phyloP scores from a whole-genome alignment of 371 early-diverging fungal species.

The Umbelopsis sp. region DNA sequence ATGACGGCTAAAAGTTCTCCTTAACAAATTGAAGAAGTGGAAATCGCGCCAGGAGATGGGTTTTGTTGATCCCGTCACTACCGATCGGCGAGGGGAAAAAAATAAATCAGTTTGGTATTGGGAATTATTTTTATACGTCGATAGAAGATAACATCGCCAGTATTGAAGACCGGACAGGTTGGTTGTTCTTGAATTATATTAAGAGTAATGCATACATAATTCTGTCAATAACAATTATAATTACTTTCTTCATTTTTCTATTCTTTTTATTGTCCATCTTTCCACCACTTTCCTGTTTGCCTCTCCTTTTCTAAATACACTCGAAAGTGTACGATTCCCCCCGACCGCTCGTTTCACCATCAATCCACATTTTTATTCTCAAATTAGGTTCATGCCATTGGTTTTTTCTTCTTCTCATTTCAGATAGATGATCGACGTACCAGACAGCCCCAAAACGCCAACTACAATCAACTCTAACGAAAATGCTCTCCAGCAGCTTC shows the following conservation, averaged over 20 bases:
- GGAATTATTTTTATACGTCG: background rate
- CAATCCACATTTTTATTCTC: background rate
- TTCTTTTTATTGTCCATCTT: background rate
- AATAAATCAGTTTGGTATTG: background rate
- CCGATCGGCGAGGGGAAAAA: background rate
- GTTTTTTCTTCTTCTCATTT: background rate
- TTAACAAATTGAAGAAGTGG: background rate
- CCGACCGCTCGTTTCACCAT: background rate
- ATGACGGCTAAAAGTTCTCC: background rate
- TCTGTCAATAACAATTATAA: background rate
- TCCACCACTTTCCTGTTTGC: background rate
- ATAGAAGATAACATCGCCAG: background rate
- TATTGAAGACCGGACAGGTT: background rate
- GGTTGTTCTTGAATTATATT: background rate
- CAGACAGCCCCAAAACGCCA: background rate
- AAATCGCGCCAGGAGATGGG: background rate
- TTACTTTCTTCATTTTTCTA: background rate
- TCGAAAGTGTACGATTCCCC: background rate
- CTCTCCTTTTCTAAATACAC: constrained; percentile 6
- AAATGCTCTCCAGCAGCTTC: constrained; percentile 1
- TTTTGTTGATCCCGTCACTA: constrained; percentile 15
- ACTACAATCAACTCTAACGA: background rate
- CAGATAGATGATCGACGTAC: constrained; percentile 4
- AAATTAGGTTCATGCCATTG: background rate
- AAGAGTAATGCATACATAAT: background rate